Conservation (phyloP, 202 grass and related monocot species). For the Schoenoplectus triqueter region DNA sequence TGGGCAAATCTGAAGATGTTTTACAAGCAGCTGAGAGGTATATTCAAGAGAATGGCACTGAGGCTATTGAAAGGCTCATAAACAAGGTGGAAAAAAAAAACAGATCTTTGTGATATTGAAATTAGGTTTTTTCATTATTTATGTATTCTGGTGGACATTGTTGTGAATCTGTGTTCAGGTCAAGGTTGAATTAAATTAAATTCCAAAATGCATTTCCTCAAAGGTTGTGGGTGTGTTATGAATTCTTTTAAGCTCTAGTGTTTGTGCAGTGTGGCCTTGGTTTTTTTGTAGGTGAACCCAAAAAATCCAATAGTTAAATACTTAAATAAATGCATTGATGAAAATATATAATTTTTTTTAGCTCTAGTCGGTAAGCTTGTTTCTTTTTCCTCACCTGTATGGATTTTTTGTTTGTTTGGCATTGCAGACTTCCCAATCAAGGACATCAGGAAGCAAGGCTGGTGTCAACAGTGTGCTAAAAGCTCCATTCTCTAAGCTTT, state of each 20-base stretch:
- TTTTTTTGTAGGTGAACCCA: background rate
- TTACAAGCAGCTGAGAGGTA: slow-evolving; percentile 79
- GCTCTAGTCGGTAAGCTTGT: background rate
- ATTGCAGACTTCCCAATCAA: slow-evolving; percentile 29
- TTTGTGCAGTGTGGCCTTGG: background rate
- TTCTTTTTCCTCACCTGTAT: no score
- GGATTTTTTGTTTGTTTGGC: background rate
- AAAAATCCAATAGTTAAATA: background rate
- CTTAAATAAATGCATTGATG: background rate
- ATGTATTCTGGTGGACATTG: background rate
- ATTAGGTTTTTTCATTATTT: background rate
- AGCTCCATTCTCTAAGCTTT: slow-evolving; percentile 42
- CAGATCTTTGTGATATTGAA: slow-evolving; percentile 16
- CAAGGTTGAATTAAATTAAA: background rate
- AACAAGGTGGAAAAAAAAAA: slow-evolving; percentile 50
- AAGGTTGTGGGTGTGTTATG: no score
- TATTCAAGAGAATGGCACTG: slow-evolving; percentile 78
- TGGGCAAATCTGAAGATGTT: slow-evolving; percentile 74
- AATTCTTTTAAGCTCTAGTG: background rate
- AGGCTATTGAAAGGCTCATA: slow-evolving; percentile 83
- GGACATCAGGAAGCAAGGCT: slow-evolving; percentile 23
- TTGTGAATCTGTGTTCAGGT: background rate
- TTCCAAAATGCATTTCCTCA: background rate
- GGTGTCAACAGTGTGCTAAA: slow-evolving; percentile 37
- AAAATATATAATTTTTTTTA: no score